Evolutionary conservation across 2,329 filamentous ascomycete genomes (phyloP), one percentile per base, ranked within the genome.

Genomic region (Ophioceras dolichostomum): DNA sequence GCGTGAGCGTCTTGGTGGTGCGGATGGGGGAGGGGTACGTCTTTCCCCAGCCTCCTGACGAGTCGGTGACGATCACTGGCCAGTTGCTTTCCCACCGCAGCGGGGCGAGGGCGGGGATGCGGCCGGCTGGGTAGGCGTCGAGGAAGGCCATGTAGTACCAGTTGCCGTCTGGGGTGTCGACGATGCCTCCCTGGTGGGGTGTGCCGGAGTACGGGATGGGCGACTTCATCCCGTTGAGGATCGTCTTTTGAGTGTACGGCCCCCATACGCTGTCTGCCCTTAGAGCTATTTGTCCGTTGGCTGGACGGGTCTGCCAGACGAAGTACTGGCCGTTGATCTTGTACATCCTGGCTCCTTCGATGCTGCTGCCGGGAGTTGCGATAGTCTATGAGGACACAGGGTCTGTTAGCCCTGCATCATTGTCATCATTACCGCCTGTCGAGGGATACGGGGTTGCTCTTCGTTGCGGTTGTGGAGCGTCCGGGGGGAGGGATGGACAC

Each of bases 71-170:
- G 3, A 59, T 43, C 6, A 47, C 37, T 0, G 73, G 73, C 48
- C 61, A 78, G 1, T 70, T 70, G 0, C 47, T 44, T 3, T 56
- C 61, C 64, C 67, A 78, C 0, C 50, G 62, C 2, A 77, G 48
- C 0, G 72, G 72, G 0, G 73, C 72, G 3, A 74, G 53, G 2
- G 75, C 68, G 0, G 74, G 74, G 10, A 75, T 62, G 17, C 72
- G 62, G 0, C 73, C 74, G 4, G 61, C 65, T 0, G 74, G 73
- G 41, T 73, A 77, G 0, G 63, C 59, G 48, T 68, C 67, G 4
- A 65, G 55, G 48, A 77, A 78, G 0, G 68, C 63, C 51, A 76
- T 67, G 43, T 70, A 78, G 47, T 72, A 75, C 72, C 73, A 78
- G 10, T 67, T 55, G 0, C 67, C 68, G 10, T 60, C 49, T 1